Base-by-base conservation (phyloP, 306 rosid genomes). In the Acacia crassicarpa region DNA sequence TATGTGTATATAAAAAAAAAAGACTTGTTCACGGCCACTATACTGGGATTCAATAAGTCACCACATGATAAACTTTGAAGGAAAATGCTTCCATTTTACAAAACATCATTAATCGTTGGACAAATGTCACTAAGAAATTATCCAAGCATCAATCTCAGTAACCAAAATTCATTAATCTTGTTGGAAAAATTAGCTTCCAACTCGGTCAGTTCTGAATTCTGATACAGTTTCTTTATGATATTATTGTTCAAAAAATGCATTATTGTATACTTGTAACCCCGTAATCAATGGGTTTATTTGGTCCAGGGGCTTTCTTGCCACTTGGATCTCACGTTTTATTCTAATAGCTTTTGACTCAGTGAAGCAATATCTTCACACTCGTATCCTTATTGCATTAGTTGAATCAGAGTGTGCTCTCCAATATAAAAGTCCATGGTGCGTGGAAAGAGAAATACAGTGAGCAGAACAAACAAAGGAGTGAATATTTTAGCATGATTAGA, bases 401-500 rank as follows among this genome's bases (percentile, higher is more conserved):
- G 33, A 40, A 70, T 70, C 74, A 68, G 54, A 43, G 48, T 53
- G 33, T 25, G 38, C 68, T 75, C 53, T 58, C 79, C 68, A 56
- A 54, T 58, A n/a, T 56, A 15, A 46, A 45, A 45, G 12, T 32
- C 35, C 32, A 12, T 56, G 63, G 51, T 32, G 43, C 38, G 71
- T 61, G 58, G 49, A 61, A 66, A 33, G 74, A 33, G 38, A 46
- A 20, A 20, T 48, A 8, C 23, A 8, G 22, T 5, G 80, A 23
- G 38, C 62, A 78, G 51, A 78, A 46, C 35, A 33, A 77, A 46
- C 32, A 77, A 70, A 19, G 23, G n/a, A 46, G 27, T 77, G 49
- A 32, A 48, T 65, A 25, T 75, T 74, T 27, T 41, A 49, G 62
- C 51, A 44, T 4, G 38, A 70, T 70, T 12, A 43, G 35, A 1